Percentiles rank a stretch among this genome's conserved stretches.
Evolutionary conservation across 805 yeast genomes (phyloP).

Genomic region (Starmerella potacharoeniae): DNA sequence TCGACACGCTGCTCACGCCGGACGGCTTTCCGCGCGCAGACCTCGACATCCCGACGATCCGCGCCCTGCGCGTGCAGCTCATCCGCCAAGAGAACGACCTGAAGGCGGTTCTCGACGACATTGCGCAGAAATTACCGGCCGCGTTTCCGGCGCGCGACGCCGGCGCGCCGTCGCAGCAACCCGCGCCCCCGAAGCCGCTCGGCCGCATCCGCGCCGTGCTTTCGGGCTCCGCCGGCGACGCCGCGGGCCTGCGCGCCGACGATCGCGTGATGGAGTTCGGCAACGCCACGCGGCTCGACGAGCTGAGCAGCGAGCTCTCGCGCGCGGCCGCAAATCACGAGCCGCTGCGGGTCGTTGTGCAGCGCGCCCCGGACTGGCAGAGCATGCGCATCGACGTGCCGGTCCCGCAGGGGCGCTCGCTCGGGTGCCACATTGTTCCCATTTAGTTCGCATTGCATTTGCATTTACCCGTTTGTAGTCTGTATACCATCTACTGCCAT

Average conservation of each 20-base stretch:
- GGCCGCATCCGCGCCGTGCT: slow-evolving; percentile 22
- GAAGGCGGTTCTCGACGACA: slow-evolving; percentile 35
- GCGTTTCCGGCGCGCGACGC: slow-evolving; percentile 26
- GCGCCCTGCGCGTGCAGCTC: slow-evolving; percentile 52
- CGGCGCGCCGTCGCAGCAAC: background rate
- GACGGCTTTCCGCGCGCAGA: slow-evolving; percentile 87
- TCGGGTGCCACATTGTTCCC: slow-evolving; percentile 19
- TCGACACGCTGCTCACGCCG: slow-evolving; percentile 46
- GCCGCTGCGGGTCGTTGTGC: slow-evolving; percentile 2
- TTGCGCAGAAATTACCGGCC: slow-evolving; percentile 38
- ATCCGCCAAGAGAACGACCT: slow-evolving; percentile 64
- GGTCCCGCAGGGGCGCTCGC: slow-evolving; percentile 6
- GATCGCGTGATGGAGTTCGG: slow-evolving; percentile 52
- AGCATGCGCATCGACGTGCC: background rate
- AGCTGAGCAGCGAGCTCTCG: slow-evolving; percentile 33
- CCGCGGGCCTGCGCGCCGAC: slow-evolving; percentile 42
- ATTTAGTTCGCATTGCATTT: background rate
- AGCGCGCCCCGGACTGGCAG: background rate
- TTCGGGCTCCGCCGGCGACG: slow-evolving; percentile 44
- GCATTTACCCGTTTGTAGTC: too few species aligned
- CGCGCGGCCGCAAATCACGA: background rate
- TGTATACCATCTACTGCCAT: too few species aligned
- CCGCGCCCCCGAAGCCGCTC: background rate
- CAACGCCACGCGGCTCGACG: slow-evolving; percentile 43
- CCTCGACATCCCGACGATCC: slow-evolving; percentile 60